Conservation (phyloP, 73 alveolate species). For the Paramecium pentaurelia region DNA sequence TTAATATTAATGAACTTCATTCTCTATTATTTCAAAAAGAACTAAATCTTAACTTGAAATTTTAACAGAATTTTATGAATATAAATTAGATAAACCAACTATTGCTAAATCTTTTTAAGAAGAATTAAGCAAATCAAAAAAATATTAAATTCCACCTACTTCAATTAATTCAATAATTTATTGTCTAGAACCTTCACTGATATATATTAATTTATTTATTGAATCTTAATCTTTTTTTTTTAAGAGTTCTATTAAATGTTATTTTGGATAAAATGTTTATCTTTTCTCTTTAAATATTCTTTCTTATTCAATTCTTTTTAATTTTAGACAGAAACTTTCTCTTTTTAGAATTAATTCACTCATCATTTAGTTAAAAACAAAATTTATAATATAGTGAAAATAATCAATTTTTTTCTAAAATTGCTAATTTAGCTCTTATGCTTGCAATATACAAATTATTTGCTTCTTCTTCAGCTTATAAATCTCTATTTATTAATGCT, state of each 20-base stretch:
- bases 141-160: neutral
- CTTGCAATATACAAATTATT: slow-evolving; percentile 58
- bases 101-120: neutral
- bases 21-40: neutral
- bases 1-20: neutral
- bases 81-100: neutral
- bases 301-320: neutral
- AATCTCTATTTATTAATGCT: neutral
- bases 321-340: neutral
- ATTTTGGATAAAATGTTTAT: neutral
- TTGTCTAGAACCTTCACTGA: neutral
- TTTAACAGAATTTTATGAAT: neutral
- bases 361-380: neutral
- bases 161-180: neutral
- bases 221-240: neutral
- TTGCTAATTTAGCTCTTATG: slow-evolving; percentile 55
- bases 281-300: neutral
- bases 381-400: neutral
- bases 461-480: slow-evolving; percentile 57
- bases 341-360: neutral
- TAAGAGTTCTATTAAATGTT: neutral
- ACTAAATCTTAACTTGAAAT: neutral
- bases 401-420: neutral
- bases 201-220: neutral
- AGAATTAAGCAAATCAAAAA: neutral